Conservation (phyloP, 768 basidiomycete genomes). For the Pleurotus djamor region DNA sequence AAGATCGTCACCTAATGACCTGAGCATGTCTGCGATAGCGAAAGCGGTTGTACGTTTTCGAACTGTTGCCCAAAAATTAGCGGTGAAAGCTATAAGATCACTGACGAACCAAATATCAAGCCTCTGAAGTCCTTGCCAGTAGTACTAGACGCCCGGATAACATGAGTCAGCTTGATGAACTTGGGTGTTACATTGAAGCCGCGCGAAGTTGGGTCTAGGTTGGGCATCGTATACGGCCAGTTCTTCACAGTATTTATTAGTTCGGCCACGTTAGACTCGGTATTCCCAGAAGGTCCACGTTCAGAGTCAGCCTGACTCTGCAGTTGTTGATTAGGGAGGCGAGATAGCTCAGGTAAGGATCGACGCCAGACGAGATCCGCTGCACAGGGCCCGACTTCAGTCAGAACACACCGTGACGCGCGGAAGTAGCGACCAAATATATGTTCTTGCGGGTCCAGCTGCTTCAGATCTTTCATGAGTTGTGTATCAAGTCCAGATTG, state of each 20-base stretch:
- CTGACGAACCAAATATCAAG: slow-evolving; percentile 56
- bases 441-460: slow-evolving; percentile 36
- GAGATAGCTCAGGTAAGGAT: slow-evolving; percentile 15
- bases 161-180: slow-evolving; percentile 56
- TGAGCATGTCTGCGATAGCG: slow-evolving; percentile 57
- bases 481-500: slow-evolving; percentile 30
- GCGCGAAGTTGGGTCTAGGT: slow-evolving; percentile 50
- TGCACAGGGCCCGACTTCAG: slow-evolving; percentile 66
- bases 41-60: slow-evolving; percentile 50
- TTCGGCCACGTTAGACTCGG: slow-evolving; percentile 6
- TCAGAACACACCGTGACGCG: slow-evolving; percentile 41
- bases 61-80: slow-evolving; percentile 35
- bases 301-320: slow-evolving; percentile 16
- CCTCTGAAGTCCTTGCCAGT: slow-evolving; percentile 62
- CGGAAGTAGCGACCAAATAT: slow-evolving; percentile 40
- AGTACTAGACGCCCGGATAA: slow-evolving; percentile 51
- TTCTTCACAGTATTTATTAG: slow-evolving; percentile 48
- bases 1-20: slow-evolving; percentile 47
- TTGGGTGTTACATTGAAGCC: slow-evolving; percentile 72
- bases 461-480: slow-evolving; percentile 45
- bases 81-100: not conserved
- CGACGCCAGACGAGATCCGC: slow-evolving; percentile 70
- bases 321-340: no score
- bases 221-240: slow-evolving; percentile 66
- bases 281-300: slow-evolving; percentile 16